Percentiles rank a stretch among this genome's conserved stretches.
phyloP scores from a whole-genome alignment of 495 filamentous ascomycete species.

The Talaromyces thailandensis region DNA sequence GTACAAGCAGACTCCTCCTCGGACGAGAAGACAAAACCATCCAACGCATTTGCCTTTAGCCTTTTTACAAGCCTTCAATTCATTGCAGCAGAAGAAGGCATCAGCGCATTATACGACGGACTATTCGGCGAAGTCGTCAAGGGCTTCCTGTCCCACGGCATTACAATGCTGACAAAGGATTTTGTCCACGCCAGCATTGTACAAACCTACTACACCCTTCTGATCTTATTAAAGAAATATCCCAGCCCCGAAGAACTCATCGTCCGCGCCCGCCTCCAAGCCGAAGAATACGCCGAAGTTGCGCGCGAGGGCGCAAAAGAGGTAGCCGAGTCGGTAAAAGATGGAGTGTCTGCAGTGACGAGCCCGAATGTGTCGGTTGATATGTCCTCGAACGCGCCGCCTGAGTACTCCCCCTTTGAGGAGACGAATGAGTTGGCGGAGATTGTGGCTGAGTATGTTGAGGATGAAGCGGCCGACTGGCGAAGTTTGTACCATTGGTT shows the following conservation, averaged over 20 bases:
- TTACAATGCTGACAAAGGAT: slow-evolving; percentile 87
- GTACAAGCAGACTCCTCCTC: slow-evolving; percentile 45
- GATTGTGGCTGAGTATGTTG: slow-evolving; percentile 39
- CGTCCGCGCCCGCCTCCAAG: slow-evolving; percentile 31
- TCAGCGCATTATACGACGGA: slow-evolving; percentile 66
- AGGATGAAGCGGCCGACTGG: slow-evolving; percentile 34
- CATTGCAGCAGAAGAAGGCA: slow-evolving; percentile 60
- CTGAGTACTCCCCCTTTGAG: slow-evolving; percentile 7
- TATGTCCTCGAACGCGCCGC: slow-evolving; percentile 19
- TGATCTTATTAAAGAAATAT: slow-evolving; percentile 29
- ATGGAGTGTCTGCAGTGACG: slow-evolving; percentile 19
- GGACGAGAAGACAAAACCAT: background rate
- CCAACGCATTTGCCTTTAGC: background rate
- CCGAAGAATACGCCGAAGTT: slow-evolving; percentile 34
- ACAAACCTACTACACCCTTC: slow-evolving; percentile 49
- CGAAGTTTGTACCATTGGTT: slow-evolving; percentile 39
- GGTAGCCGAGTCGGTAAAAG: slow-evolving; percentile 22
- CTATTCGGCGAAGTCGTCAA: slow-evolving; percentile 69
- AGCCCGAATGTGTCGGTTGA: slow-evolving; percentile 23
- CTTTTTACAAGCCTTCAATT: slow-evolving; percentile 47
- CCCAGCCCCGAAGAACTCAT: slow-evolving; percentile 36
- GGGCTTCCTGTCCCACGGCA: slow-evolving; percentile 78
- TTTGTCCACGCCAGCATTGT: slow-evolving; percentile 67
- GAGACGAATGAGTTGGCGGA: slow-evolving; percentile 38
- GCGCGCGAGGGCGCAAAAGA: slow-evolving; percentile 34